These are phyloP conservation scores for Salvia sclarea DNA, from an alignment of 305 asterid species.

Conservation along the genomic window DNA sequence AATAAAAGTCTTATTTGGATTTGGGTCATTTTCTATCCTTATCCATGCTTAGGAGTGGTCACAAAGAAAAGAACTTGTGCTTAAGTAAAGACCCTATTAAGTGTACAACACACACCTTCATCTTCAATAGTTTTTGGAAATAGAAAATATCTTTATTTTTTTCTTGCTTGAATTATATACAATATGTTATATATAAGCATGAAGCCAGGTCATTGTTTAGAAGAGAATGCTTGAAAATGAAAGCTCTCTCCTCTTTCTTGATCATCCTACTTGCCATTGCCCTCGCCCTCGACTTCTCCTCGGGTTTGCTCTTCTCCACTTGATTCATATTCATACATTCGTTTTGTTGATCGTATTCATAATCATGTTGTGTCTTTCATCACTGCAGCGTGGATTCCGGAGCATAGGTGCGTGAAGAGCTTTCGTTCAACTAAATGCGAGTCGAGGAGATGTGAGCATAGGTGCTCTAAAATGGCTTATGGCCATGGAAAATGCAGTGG, in stretches of 20 bases:
- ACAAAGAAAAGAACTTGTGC: constrained; percentile 54
- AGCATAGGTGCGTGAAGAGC: constrained; percentile 43
- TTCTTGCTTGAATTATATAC: no score
- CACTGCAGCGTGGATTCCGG: constrained; percentile 39
- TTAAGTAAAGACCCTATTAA: constrained; percentile 31
- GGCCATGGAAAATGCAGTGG: constrained; percentile 42
- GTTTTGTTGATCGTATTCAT: not conserved
- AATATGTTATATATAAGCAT: constrained; percentile 20
- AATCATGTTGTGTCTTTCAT: no score
- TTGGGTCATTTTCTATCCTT: not conserved
- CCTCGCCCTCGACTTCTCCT: constrained; percentile 33
- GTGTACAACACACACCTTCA: constrained; percentile 27
- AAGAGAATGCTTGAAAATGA: constrained; percentile 22
- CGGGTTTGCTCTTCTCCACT: constrained; percentile 29
- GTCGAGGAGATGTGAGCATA: constrained; percentile 29
- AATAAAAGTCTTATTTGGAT: no score
- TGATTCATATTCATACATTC: not conserved
- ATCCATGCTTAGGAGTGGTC: constrained; percentile 36
- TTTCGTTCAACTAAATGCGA: constrained; percentile 26
- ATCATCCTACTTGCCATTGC: constrained; percentile 32
- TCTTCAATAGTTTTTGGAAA: not conserved
- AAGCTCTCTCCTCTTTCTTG: constrained; percentile 22
- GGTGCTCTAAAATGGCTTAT: constrained; percentile 39
- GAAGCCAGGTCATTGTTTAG: constrained; percentile 18
- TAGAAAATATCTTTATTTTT: constrained; percentile 1